Conservation (phyloP, 2,329 filamentous ascomycete species). For the Simplicillium sp. region DNA sequence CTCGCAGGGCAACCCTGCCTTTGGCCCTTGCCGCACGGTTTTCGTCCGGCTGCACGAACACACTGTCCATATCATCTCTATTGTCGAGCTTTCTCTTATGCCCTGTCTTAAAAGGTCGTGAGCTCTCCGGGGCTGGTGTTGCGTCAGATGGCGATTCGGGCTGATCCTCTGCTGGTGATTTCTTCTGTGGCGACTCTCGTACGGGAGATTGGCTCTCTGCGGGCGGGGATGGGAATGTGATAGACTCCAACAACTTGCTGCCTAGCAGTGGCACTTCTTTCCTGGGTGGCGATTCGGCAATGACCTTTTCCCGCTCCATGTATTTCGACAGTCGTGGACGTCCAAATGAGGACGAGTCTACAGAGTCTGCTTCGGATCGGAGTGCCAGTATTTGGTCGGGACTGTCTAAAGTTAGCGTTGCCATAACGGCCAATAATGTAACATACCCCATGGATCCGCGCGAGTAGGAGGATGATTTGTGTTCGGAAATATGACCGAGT, state of each 20-base stretch:
- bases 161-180: conserved; percentile 6
- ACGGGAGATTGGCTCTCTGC: conserved; percentile 8
- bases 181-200: conserved; percentile 18
- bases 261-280: too few species aligned
- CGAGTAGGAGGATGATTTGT: conserved; percentile 59
- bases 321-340: conserved; percentile 36
- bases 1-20: conserved; percentile 19
- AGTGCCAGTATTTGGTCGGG: conserved; percentile 55
- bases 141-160: neutral
- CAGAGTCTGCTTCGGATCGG: conserved; percentile 36
- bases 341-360: conserved; percentile 30
- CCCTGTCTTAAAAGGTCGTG: conserved; percentile 29
- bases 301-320: conserved; percentile 45
- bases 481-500: conserved; percentile 52
- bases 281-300: conserved; percentile 27
- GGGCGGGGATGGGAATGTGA: conserved; percentile 17
- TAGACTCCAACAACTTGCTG: too few species aligned
- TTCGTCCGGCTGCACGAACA: conserved; percentile 17
- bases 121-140: conserved; percentile 7
- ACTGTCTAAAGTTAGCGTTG: conserved; percentile 26
- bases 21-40: conserved; percentile 14
- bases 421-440: neutral
- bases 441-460: conserved; percentile 59
- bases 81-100: conserved; percentile 50
- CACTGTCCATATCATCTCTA: conserved; percentile 41